phyloP scores from a whole-genome alignment of 257 asterid species.

The Nyctanthes arbortristis region DNA sequence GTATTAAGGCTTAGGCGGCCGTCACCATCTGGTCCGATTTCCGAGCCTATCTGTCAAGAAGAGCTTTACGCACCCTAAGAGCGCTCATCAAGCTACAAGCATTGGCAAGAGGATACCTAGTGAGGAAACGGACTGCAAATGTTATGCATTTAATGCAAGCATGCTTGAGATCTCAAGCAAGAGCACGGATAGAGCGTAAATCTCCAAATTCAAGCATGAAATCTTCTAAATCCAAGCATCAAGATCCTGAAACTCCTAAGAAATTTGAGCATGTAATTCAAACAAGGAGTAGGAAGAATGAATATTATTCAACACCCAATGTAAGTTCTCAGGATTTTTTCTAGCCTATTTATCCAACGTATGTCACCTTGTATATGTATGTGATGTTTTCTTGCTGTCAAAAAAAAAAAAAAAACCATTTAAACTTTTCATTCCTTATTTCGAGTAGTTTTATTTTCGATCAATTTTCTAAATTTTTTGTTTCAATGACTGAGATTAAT shows the following conservation, averaged over 20 bases:
- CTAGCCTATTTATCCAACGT: neutral
- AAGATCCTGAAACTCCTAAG: conserved; percentile 82
- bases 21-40: conserved; percentile 53
- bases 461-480: too few species aligned
- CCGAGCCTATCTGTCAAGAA: conserved; percentile 67
- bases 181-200: conserved; percentile 64
- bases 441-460: too few species aligned
- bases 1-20: conserved; percentile 50
- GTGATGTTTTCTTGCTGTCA: conserved; percentile 33
- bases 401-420: too few species aligned
- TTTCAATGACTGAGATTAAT: too few species aligned
- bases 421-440: too few species aligned
- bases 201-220: conserved; percentile 63
- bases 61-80: conserved; percentile 84
- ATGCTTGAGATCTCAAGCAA: conserved; percentile 58
- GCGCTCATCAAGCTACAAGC: conserved; percentile 93
- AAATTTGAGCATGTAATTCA: conserved; percentile 59
- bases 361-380: neutral
- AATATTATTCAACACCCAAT: conserved; percentile 42
- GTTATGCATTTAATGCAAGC: conserved; percentile 54
- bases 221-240: conserved; percentile 45
- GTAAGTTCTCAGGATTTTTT: conserved; percentile 33
- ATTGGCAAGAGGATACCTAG: conserved; percentile 69
- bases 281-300: conserved; percentile 49
- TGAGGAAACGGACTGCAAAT: conserved; percentile 68